Base-by-base conservation (phyloP, 495 filamentous ascomycete genomes). In the Aspergillus incahuasiensis region DNA sequence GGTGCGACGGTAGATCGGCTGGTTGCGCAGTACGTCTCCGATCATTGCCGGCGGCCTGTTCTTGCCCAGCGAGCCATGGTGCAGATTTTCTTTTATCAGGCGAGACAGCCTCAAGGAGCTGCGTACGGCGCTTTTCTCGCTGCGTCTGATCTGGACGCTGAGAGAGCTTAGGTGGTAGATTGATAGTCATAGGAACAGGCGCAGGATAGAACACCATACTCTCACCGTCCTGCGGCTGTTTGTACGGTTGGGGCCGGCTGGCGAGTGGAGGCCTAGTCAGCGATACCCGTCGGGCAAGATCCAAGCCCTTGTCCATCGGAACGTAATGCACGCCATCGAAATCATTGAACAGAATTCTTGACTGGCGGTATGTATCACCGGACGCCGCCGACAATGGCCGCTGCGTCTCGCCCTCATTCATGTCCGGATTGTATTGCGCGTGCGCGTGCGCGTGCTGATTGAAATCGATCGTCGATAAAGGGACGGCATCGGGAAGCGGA, bases 151-250 rank as follows among this genome's bases (percentile, higher is more conserved):
- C 18, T 22, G 88, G 84, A 28, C 82, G 78, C 68, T 89, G 88
- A 0, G 92, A 95, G 35, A 97, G 75, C 57, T 88, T 86, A 34
- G 91, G 91, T 7, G 94, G 94, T 3, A 98, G 78, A 61, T 96
- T 97, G 24, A 98, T 77, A 82, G 94, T 91, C 63, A 86, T 86
- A 1, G 94, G 94, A 0, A 98, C 92, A 12, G 90, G 94, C 3
- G 94, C 94, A 13, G 94, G 94, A 66, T 98, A 98, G 68, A 85
- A 97, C 8, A 96, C 82, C 88, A 98, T 92, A 49, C 86, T 76
- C 55, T 92, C 82, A 4, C 79, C 84, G 2, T 80, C 80, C 24
- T 75, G 75, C 9, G 86, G 85, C 58, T 88, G 78, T 48, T 85
- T 72, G 63, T 84, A 86, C 19, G 82, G 79, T 57, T 80, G 72